Percentiles rank a stretch among this genome's conserved stretches.
Conservation (phyloP, 2,329 filamentous ascomycete species). For the Sporothrix inflata region DNA sequence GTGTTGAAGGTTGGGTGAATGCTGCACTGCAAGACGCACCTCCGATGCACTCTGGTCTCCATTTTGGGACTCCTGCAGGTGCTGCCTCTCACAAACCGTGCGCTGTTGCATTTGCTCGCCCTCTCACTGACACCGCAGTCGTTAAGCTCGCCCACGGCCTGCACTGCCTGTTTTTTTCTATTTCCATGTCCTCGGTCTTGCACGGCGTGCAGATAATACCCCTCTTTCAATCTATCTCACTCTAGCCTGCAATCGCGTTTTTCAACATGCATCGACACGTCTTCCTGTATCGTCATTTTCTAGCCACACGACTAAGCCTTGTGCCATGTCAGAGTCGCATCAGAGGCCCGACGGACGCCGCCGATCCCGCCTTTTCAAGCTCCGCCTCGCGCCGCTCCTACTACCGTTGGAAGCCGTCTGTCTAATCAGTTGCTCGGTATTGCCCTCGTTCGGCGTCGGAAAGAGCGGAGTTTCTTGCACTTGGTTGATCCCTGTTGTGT, state of each 20-base stretch:
- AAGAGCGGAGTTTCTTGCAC: constrained; percentile 17
- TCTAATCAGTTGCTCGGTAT: constrained; percentile 20
- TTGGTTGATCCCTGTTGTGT: background rate
- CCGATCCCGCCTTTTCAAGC: constrained; percentile 26
- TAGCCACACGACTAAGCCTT: constrained; percentile 18
- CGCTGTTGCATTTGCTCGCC: constrained; percentile 4
- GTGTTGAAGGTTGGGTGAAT: constrained; percentile 1
- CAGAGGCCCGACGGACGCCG: constrained; percentile 20
- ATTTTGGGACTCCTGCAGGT: constrained; percentile 23
- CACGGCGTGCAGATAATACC: background rate
- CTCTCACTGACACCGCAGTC: background rate
- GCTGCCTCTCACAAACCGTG: background rate
- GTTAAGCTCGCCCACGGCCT: background rate
- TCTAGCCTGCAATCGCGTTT: constrained; percentile 3
- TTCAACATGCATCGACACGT: constrained; percentile 22
- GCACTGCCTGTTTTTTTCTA: background rate
- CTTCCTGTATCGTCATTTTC: constrained; percentile 19
- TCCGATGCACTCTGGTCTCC: constrained; percentile 18
- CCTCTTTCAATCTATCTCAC: constrained; percentile 17
- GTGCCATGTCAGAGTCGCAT: constrained; percentile 29
- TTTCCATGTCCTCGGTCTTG: background rate
- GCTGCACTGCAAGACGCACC: constrained; percentile 9
- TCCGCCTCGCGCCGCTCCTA: constrained; percentile 19
- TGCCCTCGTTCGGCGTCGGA: constrained; percentile 1
- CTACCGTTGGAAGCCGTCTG: constrained; percentile 15